Conservation (phyloP, 1,139 yeast species). For the Arxiozyma bovina region DNA sequence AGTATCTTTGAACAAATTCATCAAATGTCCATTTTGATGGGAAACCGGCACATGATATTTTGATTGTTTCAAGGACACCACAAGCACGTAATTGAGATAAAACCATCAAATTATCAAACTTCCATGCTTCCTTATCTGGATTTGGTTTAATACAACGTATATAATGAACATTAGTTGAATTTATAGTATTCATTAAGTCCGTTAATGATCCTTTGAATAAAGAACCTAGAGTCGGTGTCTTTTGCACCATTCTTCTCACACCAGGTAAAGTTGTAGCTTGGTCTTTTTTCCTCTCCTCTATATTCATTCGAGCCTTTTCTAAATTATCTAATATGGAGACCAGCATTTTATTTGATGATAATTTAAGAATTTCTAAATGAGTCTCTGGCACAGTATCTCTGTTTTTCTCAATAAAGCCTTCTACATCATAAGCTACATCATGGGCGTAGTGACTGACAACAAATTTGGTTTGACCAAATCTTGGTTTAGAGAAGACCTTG, state of each 20-base stretch:
- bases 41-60: slow-evolving; percentile 96
- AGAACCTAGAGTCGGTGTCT: slow-evolving; percentile 90
- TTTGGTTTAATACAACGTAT: slow-evolving; percentile 97
- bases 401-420: slow-evolving; percentile 93
- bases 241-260: slow-evolving; percentile 42
- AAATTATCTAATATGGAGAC: slow-evolving; percentile 36
- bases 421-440: slow-evolving; percentile 86
- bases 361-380: slow-evolving; percentile 73
- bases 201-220: slow-evolving; percentile 88
- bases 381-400: slow-evolving; percentile 97
- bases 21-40: slow-evolving; percentile 95
- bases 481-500: slow-evolving; percentile 80
- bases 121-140: slow-evolving; percentile 91
- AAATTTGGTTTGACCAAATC: slow-evolving; percentile 88
- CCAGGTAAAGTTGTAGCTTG: slow-evolving; percentile 42
- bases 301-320: not conserved
- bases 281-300: slow-evolving; percentile 2
- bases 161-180: slow-evolving; percentile 91
- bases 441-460: slow-evolving; percentile 90
- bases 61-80: slow-evolving; percentile 94
- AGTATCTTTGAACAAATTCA: slow-evolving; percentile 87
- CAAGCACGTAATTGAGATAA: slow-evolving; percentile 92
- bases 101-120: slow-evolving; percentile 91
- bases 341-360: slow-evolving; percentile 57
- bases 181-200: slow-evolving; percentile 85